A percentile compares a stretch with the other conserved stretches of the same genome.
Conservation (phyloP, 768 basidiomycete species). For the Cubamyces lactineus region DNA sequence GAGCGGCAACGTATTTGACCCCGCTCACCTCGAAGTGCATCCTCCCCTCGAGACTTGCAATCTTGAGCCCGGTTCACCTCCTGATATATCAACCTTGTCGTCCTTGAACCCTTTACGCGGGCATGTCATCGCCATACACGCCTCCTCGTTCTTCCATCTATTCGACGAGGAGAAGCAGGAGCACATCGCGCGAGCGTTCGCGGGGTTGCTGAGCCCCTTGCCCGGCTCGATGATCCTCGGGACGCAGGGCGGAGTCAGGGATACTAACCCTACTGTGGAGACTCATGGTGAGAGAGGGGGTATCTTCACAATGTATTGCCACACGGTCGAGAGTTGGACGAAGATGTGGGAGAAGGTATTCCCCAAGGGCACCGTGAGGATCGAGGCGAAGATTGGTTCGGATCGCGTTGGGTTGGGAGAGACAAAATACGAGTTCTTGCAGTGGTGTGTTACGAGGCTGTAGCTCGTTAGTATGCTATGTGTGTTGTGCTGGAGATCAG, state of each 20-base stretch:
- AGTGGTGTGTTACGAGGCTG: constrained; percentile 21
- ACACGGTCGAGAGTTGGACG: constrained; percentile 40
- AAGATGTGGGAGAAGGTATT: constrained; percentile 44
- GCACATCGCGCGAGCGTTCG: constrained; percentile 43
- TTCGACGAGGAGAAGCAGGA: constrained; percentile 45
- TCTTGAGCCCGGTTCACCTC: constrained; percentile 24
- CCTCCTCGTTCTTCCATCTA: constrained; percentile 50
- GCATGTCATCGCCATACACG: constrained; percentile 50
- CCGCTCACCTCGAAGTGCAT: constrained; percentile 39
- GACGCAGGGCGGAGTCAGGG: constrained; percentile 35
- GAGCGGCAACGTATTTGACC: constrained; percentile 54
- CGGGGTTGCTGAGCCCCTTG: constrained; percentile 42
- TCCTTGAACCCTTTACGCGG: constrained; percentile 51
- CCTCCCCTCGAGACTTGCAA: constrained; percentile 32
- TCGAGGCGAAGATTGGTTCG: constrained; percentile 21
- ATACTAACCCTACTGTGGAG: constrained; percentile 31
- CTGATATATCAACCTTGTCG: constrained; percentile 37
- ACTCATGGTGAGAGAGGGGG: background rate
- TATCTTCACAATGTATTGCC: constrained; percentile 34
- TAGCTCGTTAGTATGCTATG: background rate
- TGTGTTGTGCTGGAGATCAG: too few species aligned
- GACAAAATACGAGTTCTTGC: background rate
- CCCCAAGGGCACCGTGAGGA: constrained; percentile 36
- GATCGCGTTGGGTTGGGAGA: background rate
- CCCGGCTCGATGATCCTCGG: constrained; percentile 51